Conservation (phyloP, 108 stramenopile genomes). For the Nitzschia palea region DNA sequence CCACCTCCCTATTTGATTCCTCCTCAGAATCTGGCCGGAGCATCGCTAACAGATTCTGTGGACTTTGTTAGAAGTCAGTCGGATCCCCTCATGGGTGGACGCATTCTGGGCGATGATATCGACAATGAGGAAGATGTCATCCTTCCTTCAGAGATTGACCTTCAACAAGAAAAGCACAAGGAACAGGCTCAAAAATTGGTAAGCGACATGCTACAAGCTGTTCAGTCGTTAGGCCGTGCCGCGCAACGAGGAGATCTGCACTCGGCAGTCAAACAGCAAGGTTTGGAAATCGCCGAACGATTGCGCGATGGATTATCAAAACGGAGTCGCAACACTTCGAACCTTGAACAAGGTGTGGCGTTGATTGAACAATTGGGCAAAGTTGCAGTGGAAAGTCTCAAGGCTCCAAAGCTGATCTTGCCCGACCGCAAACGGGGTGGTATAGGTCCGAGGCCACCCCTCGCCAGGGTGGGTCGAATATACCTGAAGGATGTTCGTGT, state of each 20-base stretch:
- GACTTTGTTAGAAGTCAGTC: background rate
- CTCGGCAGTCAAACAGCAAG: constrained; percentile 38
- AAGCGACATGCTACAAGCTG: constrained; percentile 46
- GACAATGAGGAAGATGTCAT: background rate
- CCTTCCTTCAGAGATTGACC: background rate
- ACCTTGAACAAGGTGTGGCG: constrained; percentile 42
- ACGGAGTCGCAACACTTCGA: constrained; percentile 24
- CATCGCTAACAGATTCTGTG: background rate
- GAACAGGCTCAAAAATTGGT: constrained; percentile 52
- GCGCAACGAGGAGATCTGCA: constrained; percentile 40
- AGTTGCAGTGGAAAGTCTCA: constrained; percentile 32
- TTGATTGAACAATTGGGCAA: constrained; percentile 54
- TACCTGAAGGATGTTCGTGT: constrained; percentile 46
- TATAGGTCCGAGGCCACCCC: constrained; percentile 22
- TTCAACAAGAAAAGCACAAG: constrained; percentile 14
- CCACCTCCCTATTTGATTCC: constrained; percentile 23
- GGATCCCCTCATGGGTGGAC: background rate
- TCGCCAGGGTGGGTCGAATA: constrained; percentile 49
- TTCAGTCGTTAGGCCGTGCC: constrained; percentile 46
- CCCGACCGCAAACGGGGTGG: constrained; percentile 18
- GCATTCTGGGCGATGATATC: background rate
- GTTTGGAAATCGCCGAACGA: constrained; percentile 30
- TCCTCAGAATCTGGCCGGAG: background rate
- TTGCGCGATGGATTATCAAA: constrained; percentile 35
- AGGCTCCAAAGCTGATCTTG: constrained; percentile 32